A percentile compares a stretch with the other conserved stretches of the same genome.
These are phyloP conservation scores for Thuja plicata DNA, from an alignment of 83 land plant genomes.

Conservation along the genomic window DNA sequence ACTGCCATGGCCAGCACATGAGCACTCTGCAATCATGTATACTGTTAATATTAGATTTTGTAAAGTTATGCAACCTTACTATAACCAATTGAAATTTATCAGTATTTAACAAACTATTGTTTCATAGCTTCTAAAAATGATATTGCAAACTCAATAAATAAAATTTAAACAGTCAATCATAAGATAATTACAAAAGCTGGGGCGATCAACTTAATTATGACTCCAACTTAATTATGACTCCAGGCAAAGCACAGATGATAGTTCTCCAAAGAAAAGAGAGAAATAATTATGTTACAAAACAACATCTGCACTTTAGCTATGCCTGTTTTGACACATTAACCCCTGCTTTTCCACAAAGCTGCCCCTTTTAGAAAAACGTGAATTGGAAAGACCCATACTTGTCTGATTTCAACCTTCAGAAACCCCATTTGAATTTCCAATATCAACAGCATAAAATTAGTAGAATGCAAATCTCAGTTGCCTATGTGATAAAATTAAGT, in stretches of 20 bases:
- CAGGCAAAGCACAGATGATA: not conserved
- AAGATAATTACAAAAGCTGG: not conserved
- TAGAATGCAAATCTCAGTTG: not conserved
- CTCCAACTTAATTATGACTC: not conserved
- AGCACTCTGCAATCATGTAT: slow-evolving; percentile 72
- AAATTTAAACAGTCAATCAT: not conserved
- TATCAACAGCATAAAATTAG: not conserved
- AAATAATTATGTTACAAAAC: not conserved
- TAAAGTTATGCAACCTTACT: not conserved
- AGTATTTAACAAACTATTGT: not conserved
- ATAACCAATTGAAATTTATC: not conserved
- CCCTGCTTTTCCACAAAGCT: not conserved
- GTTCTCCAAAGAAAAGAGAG: not conserved
- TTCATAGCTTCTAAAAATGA: not conserved
- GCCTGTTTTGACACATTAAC: not conserved
- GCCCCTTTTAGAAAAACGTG: not conserved
- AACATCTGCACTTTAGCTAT: not conserved
- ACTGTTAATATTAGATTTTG: not conserved
- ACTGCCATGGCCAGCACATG: slow-evolving; percentile 99
- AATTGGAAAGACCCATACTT: not conserved
- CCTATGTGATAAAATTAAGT: not conserved
- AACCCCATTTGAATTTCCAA: not conserved
- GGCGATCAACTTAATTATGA: not conserved
- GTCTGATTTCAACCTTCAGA: not conserved
- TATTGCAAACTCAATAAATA: not conserved